Base-by-base conservation (phyloP, 805 yeast genomes). In the Cyberlindnera meyerae region DNA sequence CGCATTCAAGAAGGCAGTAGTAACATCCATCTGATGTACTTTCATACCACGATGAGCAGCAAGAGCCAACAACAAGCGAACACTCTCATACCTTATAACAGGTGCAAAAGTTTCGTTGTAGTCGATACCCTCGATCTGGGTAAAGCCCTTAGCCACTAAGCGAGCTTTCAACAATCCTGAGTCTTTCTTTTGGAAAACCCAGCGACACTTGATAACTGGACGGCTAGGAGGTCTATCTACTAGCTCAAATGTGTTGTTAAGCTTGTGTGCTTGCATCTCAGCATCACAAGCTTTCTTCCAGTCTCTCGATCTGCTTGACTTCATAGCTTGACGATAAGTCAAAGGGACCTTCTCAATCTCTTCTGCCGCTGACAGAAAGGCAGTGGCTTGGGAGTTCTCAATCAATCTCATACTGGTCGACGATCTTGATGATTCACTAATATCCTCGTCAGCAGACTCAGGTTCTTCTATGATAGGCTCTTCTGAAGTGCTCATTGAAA, bases 101-200 rank as follows among this genome's bases (percentile, higher is more conserved):
- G 58, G 56, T n/a, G 60, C 51, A 39, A 51, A 54, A 2, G 53
- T 51, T 30, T 47, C 58, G 4, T 37, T 24, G 32, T 51, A 56
- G 33, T 54, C 54, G 17, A 54, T 37, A 13, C 57, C 58, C n/a
- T 37, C 39, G 6, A 25, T 32, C 29, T 54, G 57, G 6, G 39
- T 37, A 34, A 40, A 45, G 3, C 58, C 60, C 31, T 54, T 41
- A 12, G 54, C 55, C 12, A 54, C 60, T 5, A 55, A 27, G 8
- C 57, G 29, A 11, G 58, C 55, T 29, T 54, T 55, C 25, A 27
- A 29, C 4, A 24, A 13, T 6, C 29, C 27, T 4, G 15, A 24
- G 20, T 18, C 28, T 22, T 37, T 37, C 26, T 27, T 18, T 4
- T 24, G 14, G 6, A 24, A 25, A 5, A 32, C 36, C 36, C 40